These are phyloP conservation scores for Thraustochytrium sp. DNA, from an alignment of 352 stramenopile species.

Conservation along the genomic window DNA sequence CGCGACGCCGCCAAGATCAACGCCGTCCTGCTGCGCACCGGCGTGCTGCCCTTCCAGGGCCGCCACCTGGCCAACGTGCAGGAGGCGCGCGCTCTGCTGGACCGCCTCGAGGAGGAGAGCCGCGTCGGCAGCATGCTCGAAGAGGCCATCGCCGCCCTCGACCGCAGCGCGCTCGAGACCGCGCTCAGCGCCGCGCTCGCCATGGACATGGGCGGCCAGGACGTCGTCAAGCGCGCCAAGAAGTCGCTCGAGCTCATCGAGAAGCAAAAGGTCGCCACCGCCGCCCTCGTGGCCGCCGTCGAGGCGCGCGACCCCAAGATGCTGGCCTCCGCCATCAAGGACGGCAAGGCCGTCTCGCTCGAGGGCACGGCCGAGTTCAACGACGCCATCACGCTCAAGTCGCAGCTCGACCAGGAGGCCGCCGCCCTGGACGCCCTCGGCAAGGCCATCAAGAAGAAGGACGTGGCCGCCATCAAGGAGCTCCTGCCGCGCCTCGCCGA, in stretches of 20 bases:
- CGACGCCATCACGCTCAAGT: background rate
- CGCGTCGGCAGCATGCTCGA: conserved; percentile 29
- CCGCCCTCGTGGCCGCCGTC: background rate
- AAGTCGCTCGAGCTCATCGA: conserved; percentile 43
- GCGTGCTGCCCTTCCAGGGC: conserved; percentile 26
- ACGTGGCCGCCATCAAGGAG: background rate
- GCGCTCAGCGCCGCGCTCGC: background rate
- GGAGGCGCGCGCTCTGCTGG: background rate
- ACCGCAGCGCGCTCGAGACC: conserved; percentile 7
- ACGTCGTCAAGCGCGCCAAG: conserved; percentile 22
- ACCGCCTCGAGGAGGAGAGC: background rate
- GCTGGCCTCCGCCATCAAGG: conserved; percentile 1
- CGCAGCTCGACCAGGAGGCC: conserved; percentile 21
- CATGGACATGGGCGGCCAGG: background rate
- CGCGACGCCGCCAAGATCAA: conserved; percentile 9
- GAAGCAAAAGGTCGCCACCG: conserved; percentile 11
- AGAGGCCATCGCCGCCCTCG: background rate
- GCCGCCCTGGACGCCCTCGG: background rate
- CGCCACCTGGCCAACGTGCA: conserved; percentile 20
- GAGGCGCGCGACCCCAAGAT: background rate
- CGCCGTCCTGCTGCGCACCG: background rate
- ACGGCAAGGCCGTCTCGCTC: background rate
- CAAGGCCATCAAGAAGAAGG: conserved; percentile 34
- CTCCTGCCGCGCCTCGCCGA: conserved; percentile 1
- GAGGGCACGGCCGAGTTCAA: background rate